A percentile compares a stretch with the other conserved stretches of the same genome.
phyloP scores from a whole-genome alignment of 208 protist species.

The Balamuthia mandrillaris region DNA sequence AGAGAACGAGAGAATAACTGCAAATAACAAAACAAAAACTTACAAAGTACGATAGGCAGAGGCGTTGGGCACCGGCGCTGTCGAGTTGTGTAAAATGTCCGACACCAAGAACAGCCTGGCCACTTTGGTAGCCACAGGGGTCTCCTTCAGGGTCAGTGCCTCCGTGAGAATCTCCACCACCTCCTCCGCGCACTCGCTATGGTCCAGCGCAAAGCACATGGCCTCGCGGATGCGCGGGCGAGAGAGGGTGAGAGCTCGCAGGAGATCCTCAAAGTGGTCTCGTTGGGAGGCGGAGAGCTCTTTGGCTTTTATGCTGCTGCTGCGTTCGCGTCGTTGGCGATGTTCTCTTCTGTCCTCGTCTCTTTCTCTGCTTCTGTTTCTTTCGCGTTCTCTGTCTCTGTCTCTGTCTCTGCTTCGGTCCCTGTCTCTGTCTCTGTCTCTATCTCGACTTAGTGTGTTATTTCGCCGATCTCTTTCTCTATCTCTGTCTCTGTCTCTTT shows the following conservation, averaged over 20 bases:
- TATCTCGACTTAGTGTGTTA: background rate
- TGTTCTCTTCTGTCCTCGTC: background rate
- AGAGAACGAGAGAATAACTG: background rate
- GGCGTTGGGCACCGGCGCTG: conserved; percentile 36
- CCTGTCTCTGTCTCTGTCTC: background rate
- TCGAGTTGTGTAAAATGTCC: conserved; percentile 62
- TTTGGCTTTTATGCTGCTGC: background rate
- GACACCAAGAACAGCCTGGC: conserved; percentile 63
- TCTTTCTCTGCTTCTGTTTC: background rate
- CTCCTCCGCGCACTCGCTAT: conserved; percentile 35
- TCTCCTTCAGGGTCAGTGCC: conserved; percentile 45
- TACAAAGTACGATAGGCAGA: conserved; percentile 28
- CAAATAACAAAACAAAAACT: background rate
- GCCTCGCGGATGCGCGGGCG: conserved; percentile 46
- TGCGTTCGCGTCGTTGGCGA: background rate
- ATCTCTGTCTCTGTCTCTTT: background rate
- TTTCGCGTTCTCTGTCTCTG: background rate
- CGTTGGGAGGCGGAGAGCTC: background rate
- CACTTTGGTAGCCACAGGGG: conserved; percentile 53
- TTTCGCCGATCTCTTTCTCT: background rate
- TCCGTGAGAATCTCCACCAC: conserved; percentile 49
- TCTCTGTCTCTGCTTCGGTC: background rate
- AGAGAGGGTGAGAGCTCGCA: conserved; percentile 9
- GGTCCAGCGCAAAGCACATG: conserved; percentile 63
- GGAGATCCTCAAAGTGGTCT: conserved; percentile 38